Percentiles rank a stretch among this genome's conserved stretches.
phyloP scores from a whole-genome alignment of 2,329 filamentous ascomycete genomes.

The Thelonectria rubi region DNA sequence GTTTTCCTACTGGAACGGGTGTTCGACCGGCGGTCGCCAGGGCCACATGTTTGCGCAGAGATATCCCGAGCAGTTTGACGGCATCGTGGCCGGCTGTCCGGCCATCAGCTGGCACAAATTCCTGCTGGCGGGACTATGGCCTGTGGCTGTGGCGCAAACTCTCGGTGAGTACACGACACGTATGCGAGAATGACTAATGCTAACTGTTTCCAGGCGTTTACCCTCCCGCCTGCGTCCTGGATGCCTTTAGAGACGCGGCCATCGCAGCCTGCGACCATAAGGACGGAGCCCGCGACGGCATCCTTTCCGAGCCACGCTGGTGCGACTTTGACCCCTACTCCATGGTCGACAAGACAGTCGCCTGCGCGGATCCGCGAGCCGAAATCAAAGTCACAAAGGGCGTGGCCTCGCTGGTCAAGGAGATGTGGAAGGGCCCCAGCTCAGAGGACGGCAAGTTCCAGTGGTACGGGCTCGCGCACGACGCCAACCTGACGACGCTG shows the following conservation, averaged over 20 bases:
- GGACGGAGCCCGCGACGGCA: conserved; percentile 38
- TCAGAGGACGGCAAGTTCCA: conserved; percentile 22
- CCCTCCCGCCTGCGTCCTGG: conserved; percentile 48
- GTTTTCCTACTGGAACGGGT: conserved; percentile 61
- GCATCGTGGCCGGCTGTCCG: conserved; percentile 58
- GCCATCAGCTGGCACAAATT: conserved; percentile 52
- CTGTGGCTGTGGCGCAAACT: conserved; percentile 36
- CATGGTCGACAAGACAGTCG: conserved; percentile 26
- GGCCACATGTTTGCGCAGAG: conserved; percentile 61
- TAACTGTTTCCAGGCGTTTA: conserved; percentile 31
- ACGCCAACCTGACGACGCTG: conserved; percentile 6
- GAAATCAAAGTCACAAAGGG: conserved; percentile 13
- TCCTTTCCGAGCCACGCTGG: conserved; percentile 29
- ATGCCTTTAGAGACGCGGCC: conserved; percentile 45
- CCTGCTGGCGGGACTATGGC: conserved; percentile 33
- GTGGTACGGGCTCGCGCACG: conserved; percentile 27
- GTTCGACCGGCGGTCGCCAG: conserved; percentile 65
- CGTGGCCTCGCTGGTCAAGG: conserved; percentile 15
- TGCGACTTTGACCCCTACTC: conserved; percentile 37
- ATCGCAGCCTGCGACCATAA: conserved; percentile 44
- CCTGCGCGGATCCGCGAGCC: conserved; percentile 18
- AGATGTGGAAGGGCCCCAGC: conserved; percentile 23
- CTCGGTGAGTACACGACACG: background rate
- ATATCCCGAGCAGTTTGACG: conserved; percentile 63
- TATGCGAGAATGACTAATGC: background rate